Conservation (phyloP, 306 rosid species). For the Cucurbita ficifolia region DNA sequence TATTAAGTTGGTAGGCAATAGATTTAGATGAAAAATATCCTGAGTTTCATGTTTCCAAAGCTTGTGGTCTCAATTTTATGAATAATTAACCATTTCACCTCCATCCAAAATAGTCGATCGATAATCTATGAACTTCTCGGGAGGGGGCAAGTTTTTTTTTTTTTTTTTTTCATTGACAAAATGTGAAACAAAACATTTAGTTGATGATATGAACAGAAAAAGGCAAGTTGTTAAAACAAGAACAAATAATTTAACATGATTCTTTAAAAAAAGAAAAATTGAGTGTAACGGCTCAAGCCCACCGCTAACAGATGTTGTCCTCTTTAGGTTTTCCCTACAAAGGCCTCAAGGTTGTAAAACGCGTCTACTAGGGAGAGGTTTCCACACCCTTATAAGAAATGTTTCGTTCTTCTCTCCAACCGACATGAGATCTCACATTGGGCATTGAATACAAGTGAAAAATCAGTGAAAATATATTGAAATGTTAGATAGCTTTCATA, state of each 20-base stretch:
- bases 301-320: too few species aligned
- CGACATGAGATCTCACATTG: too few species aligned
- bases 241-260: background rate
- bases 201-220: background rate
- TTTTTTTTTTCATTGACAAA: too few species aligned
- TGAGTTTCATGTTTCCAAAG: background rate
- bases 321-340: too few species aligned
- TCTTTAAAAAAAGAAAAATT: too few species aligned
- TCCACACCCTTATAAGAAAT: too few species aligned
- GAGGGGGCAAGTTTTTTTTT: background rate
- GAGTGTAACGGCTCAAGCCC: too few species aligned
- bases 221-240: background rate
- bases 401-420: too few species aligned
- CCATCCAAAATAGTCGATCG: background rate
- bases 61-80: background rate
- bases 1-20: background rate
- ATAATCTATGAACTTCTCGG: background rate
- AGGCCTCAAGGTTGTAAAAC: too few species aligned
- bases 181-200: background rate
- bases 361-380: too few species aligned
- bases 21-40: background rate
- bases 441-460: background rate
- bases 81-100: background rate
- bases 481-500: background rate
- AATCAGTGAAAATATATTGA: background rate